Evolutionary conservation across 163 green algal species (phyloP).

Genomic region (Scenedesmus sp.): DNA sequence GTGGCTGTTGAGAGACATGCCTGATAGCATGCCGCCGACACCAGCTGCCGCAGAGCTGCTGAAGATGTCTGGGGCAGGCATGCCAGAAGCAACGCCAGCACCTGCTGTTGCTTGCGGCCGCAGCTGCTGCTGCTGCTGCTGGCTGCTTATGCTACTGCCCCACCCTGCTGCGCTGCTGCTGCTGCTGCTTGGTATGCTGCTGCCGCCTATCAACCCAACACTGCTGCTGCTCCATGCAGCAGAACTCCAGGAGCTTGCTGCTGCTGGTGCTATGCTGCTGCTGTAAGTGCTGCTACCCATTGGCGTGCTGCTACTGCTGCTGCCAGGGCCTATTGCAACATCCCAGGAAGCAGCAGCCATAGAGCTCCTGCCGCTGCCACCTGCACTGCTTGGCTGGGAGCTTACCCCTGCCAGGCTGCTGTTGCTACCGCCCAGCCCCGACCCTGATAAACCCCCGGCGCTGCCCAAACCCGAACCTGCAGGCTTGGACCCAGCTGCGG

Average conservation of each 20-base stretch:
- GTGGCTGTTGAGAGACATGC: background rate
- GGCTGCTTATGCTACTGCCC: background rate
- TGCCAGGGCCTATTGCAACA: background rate
- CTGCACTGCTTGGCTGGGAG: background rate
- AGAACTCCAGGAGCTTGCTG: slow-evolving; percentile 11
- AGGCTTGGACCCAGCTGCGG: background rate
- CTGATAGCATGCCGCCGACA: background rate
- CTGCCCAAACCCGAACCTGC: background rate
- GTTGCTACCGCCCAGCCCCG: background rate
- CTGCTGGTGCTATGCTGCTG: slow-evolving; percentile 26
- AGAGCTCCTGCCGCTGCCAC: background rate
- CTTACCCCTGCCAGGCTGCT: background rate
- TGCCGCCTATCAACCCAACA: background rate
- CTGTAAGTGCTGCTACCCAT: background rate
- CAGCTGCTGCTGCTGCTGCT: background rate
- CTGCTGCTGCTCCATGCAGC: slow-evolving; percentile 34
- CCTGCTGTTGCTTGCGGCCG: slow-evolving; percentile 15
- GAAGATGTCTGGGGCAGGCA: slow-evolving; percentile 47
- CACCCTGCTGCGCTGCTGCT: background rate
- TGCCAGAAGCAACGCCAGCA: background rate
- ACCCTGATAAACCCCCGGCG: background rate
- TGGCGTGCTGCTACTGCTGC: slow-evolving; percentile 36
- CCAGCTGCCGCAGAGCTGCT: slow-evolving; percentile 22
- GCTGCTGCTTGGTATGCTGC: background rate
- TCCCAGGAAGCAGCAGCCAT: slow-evolving; percentile 3